Evolutionary conservation across 1,284 basidiomycete genomes (phyloP).

Genomic region (Psilocybe mexicana): DNA sequence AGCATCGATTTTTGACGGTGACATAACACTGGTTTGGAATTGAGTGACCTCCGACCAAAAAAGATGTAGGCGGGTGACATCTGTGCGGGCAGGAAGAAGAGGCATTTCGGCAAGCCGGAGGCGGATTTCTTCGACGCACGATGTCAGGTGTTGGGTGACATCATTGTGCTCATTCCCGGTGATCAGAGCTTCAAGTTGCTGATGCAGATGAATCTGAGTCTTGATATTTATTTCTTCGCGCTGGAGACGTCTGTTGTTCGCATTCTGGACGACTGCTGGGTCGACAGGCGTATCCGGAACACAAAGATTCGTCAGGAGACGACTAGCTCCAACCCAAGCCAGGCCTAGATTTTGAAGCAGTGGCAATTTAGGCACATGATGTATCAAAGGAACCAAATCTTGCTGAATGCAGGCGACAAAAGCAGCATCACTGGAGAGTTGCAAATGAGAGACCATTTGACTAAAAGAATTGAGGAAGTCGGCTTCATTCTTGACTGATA

Average conservation of each 20-base stretch:
- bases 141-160: slow-evolving; percentile 45
- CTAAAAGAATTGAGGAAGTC: slow-evolving; percentile 16
- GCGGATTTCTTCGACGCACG: slow-evolving; percentile 36
- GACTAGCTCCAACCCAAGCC: slow-evolving; percentile 69
- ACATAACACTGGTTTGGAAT: slow-evolving; percentile 61
- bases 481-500: slow-evolving; percentile 13
- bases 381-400: slow-evolving; percentile 14
- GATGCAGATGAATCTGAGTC: slow-evolving; percentile 60
- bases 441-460: slow-evolving; percentile 23
- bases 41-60: slow-evolving; percentile 85
- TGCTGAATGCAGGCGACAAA: slow-evolving; percentile 14
- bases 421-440: slow-evolving; percentile 20
- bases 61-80: slow-evolving; percentile 63
- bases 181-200: slow-evolving; percentile 54
- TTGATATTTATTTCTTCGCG: slow-evolving; percentile 48
- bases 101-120: slow-evolving; percentile 26
- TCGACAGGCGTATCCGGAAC: slow-evolving; percentile 89
- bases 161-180: slow-evolving; percentile 65
- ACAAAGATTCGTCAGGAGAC: slow-evolving; percentile 68
- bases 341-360: slow-evolving; percentile 41
- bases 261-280: slow-evolving; percentile 73
- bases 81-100: slow-evolving; percentile 37
- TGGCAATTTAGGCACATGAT: neutral
- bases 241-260: slow-evolving; percentile 51
- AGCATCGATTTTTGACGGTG: slow-evolving; percentile 46